Base-by-base conservation (phyloP, 805 yeast genomes). In the Spathaspora sp. region DNA sequence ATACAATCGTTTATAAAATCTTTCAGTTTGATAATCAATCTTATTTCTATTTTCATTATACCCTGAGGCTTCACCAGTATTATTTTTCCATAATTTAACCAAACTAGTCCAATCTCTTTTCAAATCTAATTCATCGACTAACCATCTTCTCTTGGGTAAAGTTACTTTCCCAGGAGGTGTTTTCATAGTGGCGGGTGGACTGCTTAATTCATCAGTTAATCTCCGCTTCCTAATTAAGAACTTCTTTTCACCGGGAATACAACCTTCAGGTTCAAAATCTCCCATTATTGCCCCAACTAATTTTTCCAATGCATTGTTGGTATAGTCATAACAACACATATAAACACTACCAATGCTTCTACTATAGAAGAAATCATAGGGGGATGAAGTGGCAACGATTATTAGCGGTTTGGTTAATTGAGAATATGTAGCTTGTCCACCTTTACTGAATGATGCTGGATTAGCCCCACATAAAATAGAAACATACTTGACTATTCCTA, bases 321-420 rank as follows among this genome's bases (percentile, higher is more conserved):
- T 81, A 60, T 81, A 83, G 63, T 83, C 87, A 59, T 79, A 83
- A 49, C 83, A 77, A 58, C 87, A 83, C 46, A 83, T 63, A 59
- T 82, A 82, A 1, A 83, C 76, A 46, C 82, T 75, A 1, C 83
- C 83, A 29, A 82, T 76, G 43, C 75, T 73, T 47, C 76, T 76
- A 51, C 80, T 81, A 51, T 80, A 78, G 46, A 79, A 77, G 59
- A 83, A 78, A 58, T 83, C 87, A 57, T 80, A 82, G 1, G 88
- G 87, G 4, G 84, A 78, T 52, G 82, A 78, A 0, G 85, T 82
- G 3, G 86, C 83, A n/a, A 82, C 73, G 3, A 81, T 74, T 11
- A 83, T 71, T 59, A 83, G 66, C 4, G 86, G 86, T 57, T 80
- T 81, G 26, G 70, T 51, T 14, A 70, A 55, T 55, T 70, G 69